A percentile compares a stretch with the other conserved stretches of the same genome.
These are phyloP conservation scores for Lachnellula cervina DNA, from an alignment of 2,329 filamentous ascomycete species.

Conservation along the genomic window DNA sequence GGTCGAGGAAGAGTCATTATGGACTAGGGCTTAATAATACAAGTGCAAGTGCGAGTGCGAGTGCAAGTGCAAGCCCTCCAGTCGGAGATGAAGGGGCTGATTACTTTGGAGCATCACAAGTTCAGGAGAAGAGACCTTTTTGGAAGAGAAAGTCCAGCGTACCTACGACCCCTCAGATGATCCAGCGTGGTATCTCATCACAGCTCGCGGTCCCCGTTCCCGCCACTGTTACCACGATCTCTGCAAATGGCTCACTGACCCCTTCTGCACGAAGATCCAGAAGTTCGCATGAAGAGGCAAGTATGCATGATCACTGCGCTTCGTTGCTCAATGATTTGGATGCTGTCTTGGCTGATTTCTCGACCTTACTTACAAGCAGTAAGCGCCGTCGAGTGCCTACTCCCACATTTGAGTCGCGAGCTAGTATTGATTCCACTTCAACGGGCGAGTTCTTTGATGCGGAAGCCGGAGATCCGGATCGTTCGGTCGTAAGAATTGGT, in stretches of 20 bases:
- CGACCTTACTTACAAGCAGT: slow-evolving; percentile 68
- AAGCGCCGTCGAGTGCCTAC: slow-evolving; percentile 66
- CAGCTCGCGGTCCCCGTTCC: slow-evolving; percentile 28
- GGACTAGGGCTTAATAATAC: slow-evolving; percentile 27
- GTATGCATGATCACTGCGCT: slow-evolving; percentile 76
- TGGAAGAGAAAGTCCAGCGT: slow-evolving; percentile 81
- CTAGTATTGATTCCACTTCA: slow-evolving; percentile 74
- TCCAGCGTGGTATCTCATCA: slow-evolving; percentile 22
- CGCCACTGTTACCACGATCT: slow-evolving; percentile 19
- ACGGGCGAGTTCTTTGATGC: slow-evolving; percentile 97
- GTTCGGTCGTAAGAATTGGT: slow-evolving; percentile 68
- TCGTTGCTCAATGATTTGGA: slow-evolving; percentile 82
- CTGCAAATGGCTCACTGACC: slow-evolving; percentile 18
- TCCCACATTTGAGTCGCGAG: slow-evolving; percentile 44
- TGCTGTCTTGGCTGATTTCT: slow-evolving; percentile 76
- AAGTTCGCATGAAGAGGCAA: slow-evolving; percentile 50
- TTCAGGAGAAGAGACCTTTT: slow-evolving; percentile 65
- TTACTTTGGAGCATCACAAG: slow-evolving; percentile 46
- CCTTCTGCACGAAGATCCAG: slow-evolving; percentile 14
- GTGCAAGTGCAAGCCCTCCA: slow-evolving; percentile 24
- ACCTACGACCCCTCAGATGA: slow-evolving; percentile 24
- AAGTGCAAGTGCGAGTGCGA: slow-evolving; percentile 7
- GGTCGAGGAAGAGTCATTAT: slow-evolving; percentile 12
- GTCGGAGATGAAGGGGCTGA: slow-evolving; percentile 45
- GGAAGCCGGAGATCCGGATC: slow-evolving; percentile 55